Base-by-base conservation (phyloP, 2,329 filamentous ascomycete genomes). In the Xylariaceae sp. region DNA sequence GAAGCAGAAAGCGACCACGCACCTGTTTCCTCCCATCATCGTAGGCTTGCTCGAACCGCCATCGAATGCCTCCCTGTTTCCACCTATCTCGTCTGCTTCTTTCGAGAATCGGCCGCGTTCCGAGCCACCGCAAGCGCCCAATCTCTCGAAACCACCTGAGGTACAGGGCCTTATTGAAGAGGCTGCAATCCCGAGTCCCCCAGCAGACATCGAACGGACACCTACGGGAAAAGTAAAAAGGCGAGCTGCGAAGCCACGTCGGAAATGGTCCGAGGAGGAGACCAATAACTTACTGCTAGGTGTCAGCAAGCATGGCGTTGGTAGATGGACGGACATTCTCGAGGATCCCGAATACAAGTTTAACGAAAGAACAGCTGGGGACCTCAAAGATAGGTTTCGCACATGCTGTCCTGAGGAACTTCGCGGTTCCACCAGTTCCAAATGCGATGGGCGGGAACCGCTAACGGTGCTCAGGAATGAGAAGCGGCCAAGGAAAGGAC, bases 241-340 rank as follows among this genome's bases (percentile, higher is more conserved):
- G 66, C 78, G 81, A 48, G 80, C 81, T 9, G 78, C 80, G 5
- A 86, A 84, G 66, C 79, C 82, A 1, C 77, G 85, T 60, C 78
- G 80, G 55, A 86, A 85, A 65, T 88, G 85, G 85, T 82, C 83
- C 0, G 83, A 87, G 62, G 80, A 84, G 59, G 85, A 88, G 70
- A 88, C 85, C 1, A 85, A 82, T 54, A 78, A 85, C 64, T 74
- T 88, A 7, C 71, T 88, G 11, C 73, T 85, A 2, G 85, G 84
- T 0, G 85, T 87, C 34, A 80, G 80, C 65, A 81, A 82, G 37
- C 80, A 88, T 66, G 85, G 85, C 0, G 81, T 88, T 7, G 85
- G 85, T 44, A 84, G 82, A 65, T 88, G 85, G 85, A 86, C 82
- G 7, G 81, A 77, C 58, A 88, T 88, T 37, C 73, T 87, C 23